phyloP scores from a whole-genome alignment of 495 filamentous ascomycete genomes.

The Neurospora sp. region DNA sequence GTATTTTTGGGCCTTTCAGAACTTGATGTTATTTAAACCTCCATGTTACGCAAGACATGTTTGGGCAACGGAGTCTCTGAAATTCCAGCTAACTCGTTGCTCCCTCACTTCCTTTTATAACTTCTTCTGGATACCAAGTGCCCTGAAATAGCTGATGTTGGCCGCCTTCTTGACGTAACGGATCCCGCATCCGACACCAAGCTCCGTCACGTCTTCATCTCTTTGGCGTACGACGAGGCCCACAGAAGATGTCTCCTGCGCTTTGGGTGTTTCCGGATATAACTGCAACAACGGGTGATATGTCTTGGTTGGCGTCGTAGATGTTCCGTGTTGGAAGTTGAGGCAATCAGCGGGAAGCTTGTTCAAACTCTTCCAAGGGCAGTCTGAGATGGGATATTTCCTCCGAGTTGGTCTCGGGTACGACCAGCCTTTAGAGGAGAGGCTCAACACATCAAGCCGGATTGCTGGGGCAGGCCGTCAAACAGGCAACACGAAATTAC shows the following conservation, averaged over 20 bases:
- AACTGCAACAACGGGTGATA: background rate
- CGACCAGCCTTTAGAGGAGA: background rate
- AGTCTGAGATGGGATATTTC: background rate
- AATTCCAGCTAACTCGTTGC: background rate
- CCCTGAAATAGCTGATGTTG: background rate
- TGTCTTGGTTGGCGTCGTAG: background rate
- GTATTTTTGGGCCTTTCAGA: background rate
- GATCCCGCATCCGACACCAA: background rate
- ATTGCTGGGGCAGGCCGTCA: background rate
- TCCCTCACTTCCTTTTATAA: background rate
- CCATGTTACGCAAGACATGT: background rate
- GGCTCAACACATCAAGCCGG: background rate
- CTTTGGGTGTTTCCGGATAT: background rate
- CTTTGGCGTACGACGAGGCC: background rate
- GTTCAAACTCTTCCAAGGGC: background rate
- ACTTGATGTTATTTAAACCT: background rate
- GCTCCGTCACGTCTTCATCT: background rate
- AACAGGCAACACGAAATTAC: background rate
- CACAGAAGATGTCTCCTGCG: background rate
- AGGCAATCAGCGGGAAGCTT: background rate
- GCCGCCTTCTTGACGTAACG: background rate
- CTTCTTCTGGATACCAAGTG: background rate
- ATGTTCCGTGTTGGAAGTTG: background rate
- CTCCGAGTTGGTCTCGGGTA: background rate
- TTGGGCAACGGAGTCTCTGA: background rate